Conservation (phyloP, 345 rosid species). For the Salix koriyanagi region DNA sequence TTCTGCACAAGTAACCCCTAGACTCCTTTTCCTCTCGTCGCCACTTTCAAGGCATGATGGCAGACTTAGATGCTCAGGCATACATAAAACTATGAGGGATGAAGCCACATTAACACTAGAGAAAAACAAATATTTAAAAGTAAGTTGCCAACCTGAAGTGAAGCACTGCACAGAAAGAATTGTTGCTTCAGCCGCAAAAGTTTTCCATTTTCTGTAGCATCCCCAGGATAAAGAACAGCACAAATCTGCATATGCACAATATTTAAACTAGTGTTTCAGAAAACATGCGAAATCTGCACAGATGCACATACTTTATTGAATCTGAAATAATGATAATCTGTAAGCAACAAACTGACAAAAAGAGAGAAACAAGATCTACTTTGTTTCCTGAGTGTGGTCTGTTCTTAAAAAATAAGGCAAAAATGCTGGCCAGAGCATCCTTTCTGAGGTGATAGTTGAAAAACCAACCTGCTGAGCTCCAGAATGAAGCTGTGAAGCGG, state of each 20-base stretch:
- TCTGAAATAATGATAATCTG: background rate
- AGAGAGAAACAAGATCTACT: no score
- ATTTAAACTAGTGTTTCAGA: background rate
- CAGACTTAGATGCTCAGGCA: background rate
- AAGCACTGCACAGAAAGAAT: constrained; percentile 93
- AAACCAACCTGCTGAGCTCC: constrained; percentile 66
- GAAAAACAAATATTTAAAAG: background rate
- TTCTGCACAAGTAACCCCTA: no score
- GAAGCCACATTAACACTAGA: background rate
- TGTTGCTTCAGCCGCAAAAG: constrained; percentile 92
- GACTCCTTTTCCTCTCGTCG: background rate
- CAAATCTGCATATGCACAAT: constrained; percentile 56
- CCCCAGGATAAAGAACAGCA: constrained; percentile 95
- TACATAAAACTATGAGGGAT: background rate
- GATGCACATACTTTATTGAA: background rate
- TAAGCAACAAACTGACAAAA: background rate
- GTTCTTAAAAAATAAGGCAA: background rate
- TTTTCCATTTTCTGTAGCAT: constrained; percentile 95
- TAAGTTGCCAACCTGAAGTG: constrained; percentile 74
- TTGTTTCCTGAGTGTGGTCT: no score
- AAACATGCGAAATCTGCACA: background rate
- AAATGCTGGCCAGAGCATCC: background rate
- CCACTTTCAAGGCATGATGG: background rate
- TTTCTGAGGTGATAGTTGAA: background rate
- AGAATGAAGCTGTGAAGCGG: constrained; percentile 83